These are phyloP conservation scores for Coniophora puteana DNA, from an alignment of 1,284 basidiomycete genomes.

Conservation along the genomic window DNA sequence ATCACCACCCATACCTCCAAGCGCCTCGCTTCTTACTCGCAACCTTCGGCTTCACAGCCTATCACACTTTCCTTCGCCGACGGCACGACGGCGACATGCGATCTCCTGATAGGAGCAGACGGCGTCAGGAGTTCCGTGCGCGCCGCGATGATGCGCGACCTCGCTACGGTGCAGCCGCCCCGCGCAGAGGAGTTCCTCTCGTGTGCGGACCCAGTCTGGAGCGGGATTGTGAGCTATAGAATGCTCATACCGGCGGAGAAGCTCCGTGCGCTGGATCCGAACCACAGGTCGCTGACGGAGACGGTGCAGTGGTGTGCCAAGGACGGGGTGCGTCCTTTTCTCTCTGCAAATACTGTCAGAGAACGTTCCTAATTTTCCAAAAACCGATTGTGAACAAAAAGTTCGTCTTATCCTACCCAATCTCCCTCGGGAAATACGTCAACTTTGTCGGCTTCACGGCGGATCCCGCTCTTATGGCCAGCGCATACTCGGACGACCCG, in stretches of 20 bases:
- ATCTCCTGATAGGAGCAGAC: conserved; percentile 50
- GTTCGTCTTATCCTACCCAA: conserved; percentile 25
- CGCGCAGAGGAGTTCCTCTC: conserved; percentile 16
- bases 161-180: conserved; percentile 16
- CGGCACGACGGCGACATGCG: conserved; percentile 37
- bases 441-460: conserved; percentile 31
- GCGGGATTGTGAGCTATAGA: conserved; percentile 38
- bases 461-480: conserved; percentile 22
- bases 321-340: conserved; percentile 18
- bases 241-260: conserved; percentile 33
- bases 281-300: conserved; percentile 29
- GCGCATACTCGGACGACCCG: conserved; percentile 17
- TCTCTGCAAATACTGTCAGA: background rate
- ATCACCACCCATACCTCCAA: conserved; percentile 33
- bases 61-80: conserved; percentile 41
- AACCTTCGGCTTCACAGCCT: conserved; percentile 20
- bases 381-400: conserved; percentile 34
- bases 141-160: conserved; percentile 31
- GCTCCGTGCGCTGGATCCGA: conserved; percentile 28
- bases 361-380: background rate
- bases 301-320: conserved; percentile 25
- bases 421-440: conserved; percentile 25
- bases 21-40: conserved; percentile 35
- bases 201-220: conserved; percentile 37
- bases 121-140: conserved; percentile 50